A percentile compares a stretch with the other conserved stretches of the same genome.
Evolutionary conservation across 805 yeast species (phyloP).

Genomic region (Wickerhamiella dianesei): DNA sequence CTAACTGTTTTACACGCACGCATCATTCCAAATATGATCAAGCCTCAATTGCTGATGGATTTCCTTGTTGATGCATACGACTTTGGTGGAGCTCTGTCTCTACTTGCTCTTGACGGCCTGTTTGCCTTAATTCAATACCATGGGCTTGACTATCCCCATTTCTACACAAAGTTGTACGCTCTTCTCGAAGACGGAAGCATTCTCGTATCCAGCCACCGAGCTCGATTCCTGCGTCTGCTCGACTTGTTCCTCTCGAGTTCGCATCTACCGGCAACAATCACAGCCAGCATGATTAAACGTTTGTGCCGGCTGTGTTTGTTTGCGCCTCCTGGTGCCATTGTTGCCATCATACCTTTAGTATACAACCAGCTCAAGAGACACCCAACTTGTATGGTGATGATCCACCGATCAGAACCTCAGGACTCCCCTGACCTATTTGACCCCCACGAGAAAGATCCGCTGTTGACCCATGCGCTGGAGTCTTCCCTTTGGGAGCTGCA

Average conservation of each 20-base stretch:
- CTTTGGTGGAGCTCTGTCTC: slow-evolving; percentile 46
- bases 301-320: slow-evolving; percentile 60
- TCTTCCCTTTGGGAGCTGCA: slow-evolving; percentile 91
- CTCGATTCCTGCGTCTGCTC: slow-evolving; percentile 75
- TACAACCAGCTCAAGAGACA: slow-evolving; percentile 83
- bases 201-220: slow-evolving; percentile 64
- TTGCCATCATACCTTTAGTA: slow-evolving; percentile 76
- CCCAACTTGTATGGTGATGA: slow-evolving; percentile 83
- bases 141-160: slow-evolving; percentile 86
- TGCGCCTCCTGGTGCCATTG: slow-evolving; percentile 81
- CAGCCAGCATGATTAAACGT: slow-evolving; percentile 81
- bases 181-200: slow-evolving; percentile 56
- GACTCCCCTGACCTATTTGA: slow-evolving; percentile 48
- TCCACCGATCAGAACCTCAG: slow-evolving; percentile 40
- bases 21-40: slow-evolving; percentile 64
- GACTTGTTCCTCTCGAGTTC: slow-evolving; percentile 79
- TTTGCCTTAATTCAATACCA: slow-evolving; percentile 69
- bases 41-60: slow-evolving; percentile 82
- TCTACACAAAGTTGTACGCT: slow-evolving; percentile 68
- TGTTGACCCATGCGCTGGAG: slow-evolving; percentile 60
- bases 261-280: slow-evolving; percentile 67
- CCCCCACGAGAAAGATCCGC: slow-evolving; percentile 54
- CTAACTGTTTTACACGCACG: slow-evolving; percentile 67
- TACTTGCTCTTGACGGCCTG: slow-evolving; percentile 74
- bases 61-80: slow-evolving; percentile 80